phyloP scores from a whole-genome alignment of 2,329 filamentous ascomycete species.

The Paracorniculantispora psalliotae region DNA sequence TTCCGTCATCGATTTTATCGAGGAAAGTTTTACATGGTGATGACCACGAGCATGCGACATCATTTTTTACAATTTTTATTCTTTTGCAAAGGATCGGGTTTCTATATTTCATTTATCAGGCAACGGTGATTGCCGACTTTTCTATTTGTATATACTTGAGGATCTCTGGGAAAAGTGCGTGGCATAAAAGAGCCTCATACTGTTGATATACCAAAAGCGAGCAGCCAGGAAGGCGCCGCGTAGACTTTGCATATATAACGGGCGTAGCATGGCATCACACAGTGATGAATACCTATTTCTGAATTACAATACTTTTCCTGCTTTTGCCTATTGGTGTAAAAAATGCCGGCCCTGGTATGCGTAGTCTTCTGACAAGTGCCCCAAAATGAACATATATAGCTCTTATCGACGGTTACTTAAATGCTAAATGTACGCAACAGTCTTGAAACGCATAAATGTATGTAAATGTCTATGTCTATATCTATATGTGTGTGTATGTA shows the following conservation, averaged over 20 bases:
- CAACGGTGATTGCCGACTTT: not conserved
- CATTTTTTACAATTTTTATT: conserved; percentile 9
- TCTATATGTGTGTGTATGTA: not conserved
- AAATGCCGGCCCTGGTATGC: no score
- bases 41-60: not conserved
- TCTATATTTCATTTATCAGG: conserved; percentile 14
- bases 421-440: no score
- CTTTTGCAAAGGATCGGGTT: not conserved
- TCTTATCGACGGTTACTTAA: no score
- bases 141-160: conserved; percentile 10
- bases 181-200: not conserved
- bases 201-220: not conserved
- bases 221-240: conserved; percentile 1
- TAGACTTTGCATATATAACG: conserved; percentile 14
- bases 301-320: no score
- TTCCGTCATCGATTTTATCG: conserved; percentile 66
- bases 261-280: conserved; percentile 1
- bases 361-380: no score
- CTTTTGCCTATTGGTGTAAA: no score
- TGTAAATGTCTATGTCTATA: not conserved
- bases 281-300: not conserved
- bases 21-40: conserved; percentile 71
- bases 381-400: no score
- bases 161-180: not conserved
- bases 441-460: no score